These are phyloP conservation scores for Acephala macrosclerotiorum DNA, from an alignment of 2,329 filamentous ascomycete genomes.

Conservation along the genomic window DNA sequence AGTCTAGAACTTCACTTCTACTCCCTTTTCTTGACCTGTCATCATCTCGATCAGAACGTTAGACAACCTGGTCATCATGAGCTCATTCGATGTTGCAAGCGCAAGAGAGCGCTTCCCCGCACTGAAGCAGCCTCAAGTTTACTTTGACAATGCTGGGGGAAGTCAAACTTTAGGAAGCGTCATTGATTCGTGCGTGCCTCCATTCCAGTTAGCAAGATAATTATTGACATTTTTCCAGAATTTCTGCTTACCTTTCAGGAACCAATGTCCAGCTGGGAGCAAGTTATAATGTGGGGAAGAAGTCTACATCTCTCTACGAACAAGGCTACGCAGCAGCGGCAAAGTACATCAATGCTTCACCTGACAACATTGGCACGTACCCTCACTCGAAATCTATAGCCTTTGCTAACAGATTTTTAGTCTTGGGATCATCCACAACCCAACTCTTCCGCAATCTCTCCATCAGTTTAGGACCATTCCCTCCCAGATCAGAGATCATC, in stretches of 20 bases:
- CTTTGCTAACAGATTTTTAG: constrained; percentile 47
- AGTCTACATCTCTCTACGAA: constrained; percentile 65
- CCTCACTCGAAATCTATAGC: neutral
- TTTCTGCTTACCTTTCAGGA: constrained; percentile 69
- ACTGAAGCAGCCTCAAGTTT: constrained; percentile 70
- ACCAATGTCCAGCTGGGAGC: constrained; percentile 81
- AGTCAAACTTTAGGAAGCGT: constrained; percentile 74
- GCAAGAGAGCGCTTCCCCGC: constrained; percentile 72
- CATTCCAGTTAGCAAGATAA: neutral
- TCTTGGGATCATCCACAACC: constrained; percentile 77
- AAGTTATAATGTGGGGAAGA: constrained; percentile 66
- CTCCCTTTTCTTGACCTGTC: neutral
- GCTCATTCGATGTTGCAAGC: constrained; percentile 59
- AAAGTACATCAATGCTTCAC: constrained; percentile 71
- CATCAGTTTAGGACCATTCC: constrained; percentile 56
- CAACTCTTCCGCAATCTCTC: constrained; percentile 79
- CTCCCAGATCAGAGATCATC: constrained; percentile 69
- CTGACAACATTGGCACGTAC: constrained; percentile 67
- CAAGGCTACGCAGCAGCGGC: constrained; percentile 71
- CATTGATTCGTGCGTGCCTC: constrained; percentile 63
- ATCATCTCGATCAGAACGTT: neutral
- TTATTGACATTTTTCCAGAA: constrained; percentile 49
- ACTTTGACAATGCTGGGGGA: constrained; percentile 81
- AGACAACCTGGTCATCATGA: constrained; percentile 32
- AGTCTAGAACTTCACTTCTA: neutral